Conservation (phyloP, 805 yeast species). For the Teunomyces kruisii region DNA sequence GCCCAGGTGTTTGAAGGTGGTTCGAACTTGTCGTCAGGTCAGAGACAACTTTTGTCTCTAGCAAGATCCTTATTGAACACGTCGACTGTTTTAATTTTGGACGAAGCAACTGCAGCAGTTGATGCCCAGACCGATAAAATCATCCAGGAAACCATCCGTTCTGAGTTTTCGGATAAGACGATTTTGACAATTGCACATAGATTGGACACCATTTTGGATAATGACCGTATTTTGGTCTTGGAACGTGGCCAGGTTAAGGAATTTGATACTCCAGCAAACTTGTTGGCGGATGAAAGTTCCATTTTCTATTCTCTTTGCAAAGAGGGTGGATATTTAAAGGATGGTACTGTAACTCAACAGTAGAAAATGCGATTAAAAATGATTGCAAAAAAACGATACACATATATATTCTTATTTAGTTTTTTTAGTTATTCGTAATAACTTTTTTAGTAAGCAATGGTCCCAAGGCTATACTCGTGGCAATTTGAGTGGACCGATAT, state of each 20-base stretch:
- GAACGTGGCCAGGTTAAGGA: constrained; percentile 23
- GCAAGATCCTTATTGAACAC: constrained; percentile 23
- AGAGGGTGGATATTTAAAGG: constrained; percentile 9
- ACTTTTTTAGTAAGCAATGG: too few species aligned
- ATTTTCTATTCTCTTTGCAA: constrained; percentile 13
- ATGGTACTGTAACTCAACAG: neutral
- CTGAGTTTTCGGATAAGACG: constrained; percentile 24
- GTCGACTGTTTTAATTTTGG: constrained; percentile 19
- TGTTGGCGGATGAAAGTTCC: constrained; percentile 4
- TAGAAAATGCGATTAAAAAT: neutral
- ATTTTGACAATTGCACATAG: constrained; percentile 30
- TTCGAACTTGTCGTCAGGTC: constrained; percentile 25
- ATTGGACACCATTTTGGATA: constrained; percentile 27
- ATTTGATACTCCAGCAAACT: constrained; percentile 15
- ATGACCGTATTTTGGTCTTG: constrained; percentile 25
- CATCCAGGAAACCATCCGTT: constrained; percentile 25
- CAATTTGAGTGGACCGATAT: too few species aligned
- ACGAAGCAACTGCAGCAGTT: constrained; percentile 37
- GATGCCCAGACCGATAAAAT: constrained; percentile 29
- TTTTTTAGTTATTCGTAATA: too few species aligned
- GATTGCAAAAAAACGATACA: neutral
- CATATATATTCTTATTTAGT: too few species aligned
- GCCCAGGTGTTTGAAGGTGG: constrained; percentile 23
- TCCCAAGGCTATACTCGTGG: too few species aligned
- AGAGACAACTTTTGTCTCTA: constrained; percentile 22